Base-by-base conservation (phyloP, 1,139 yeast species). In the Taphrina communis region DNA sequence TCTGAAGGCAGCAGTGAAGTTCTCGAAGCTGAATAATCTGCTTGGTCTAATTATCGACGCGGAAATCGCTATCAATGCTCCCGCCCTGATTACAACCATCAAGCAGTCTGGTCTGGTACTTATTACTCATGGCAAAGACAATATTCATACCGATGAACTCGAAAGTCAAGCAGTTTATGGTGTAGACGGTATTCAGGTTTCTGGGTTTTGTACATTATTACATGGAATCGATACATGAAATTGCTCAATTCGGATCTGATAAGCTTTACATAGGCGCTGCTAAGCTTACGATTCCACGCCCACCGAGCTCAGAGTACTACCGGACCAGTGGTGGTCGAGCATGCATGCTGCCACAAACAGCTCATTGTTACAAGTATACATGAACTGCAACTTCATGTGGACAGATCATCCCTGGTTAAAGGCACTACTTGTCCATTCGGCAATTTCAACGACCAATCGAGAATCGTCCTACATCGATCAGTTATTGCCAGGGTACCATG, bases 41-140 rank as follows among this genome's bases (percentile, higher is more conserved):
- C 82, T 94, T 72, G 99, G 99, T 25, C 78, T 94, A 25, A 87
- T 91, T 31, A 62, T 67, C 17, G 70, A 55, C 46, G 62, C 68
- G 5, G 67, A 62, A 19, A 25, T 51, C 19, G 57, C 65, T 57
- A 69, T 83, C 52, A 80, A 92, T 57, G 94, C 90, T 38, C 96
- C 96, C 0, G 87, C 88, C 70, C 79, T 93, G 57, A 85, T 88
- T 5, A 89, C 89, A 38, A 84, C 90, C 38, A 89, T 93, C 25
- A 83, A 96, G 70, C 86, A 90, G 0, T 82, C 89, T 72, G 98
- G 98, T 0, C 82, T 94, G 72, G 87, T 94, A 63, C 80, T 94
- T 61, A 94, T 94, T 41, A 95, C 95, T 0, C 83, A 77, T 53
- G 74, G 72, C 39, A 75, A 75, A 58, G 74, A 72, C 41, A 76